Base-by-base conservation (phyloP, 2,329 filamentous ascomycete genomes). In the Sphaerulina musiva region DNA sequence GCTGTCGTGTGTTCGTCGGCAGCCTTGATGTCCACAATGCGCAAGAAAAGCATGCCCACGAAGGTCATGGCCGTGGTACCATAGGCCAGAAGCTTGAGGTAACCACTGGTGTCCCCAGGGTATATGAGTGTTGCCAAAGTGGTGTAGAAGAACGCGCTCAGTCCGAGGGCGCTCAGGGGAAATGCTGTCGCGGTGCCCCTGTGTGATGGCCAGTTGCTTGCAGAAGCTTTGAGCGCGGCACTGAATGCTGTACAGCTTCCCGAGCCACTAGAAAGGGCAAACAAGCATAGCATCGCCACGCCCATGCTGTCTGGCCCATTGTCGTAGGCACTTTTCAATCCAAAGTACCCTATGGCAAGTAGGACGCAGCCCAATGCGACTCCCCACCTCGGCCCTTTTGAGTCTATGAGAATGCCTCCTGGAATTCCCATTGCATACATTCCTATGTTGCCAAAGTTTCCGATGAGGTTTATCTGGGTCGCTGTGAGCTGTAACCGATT, bases 71-170 rank as follows among this genome's bases (percentile, higher is more conserved):
- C 73, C 57, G 85, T 87, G 1, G 92, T 96, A 12, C 90, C 91
- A 59, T 83, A 77, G 3, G 90, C 83, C 40, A 98, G 77, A 29
- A 97, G 75, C 59, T 92, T 76, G 54, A 98, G 78, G 63, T 96
- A 91, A 39, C 81, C 80, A 52, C 86, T 85, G 0, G 90, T 93
- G 64, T 95, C 83, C 39, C 89, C 89, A 2, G 89, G 87, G 67
- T 95, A 91, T 40, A 89, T 75, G 45, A 95, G 68, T 14, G 83
- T 82, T 20, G 89, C 88, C 34, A 95, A 73, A 2, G 85, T 78
- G 0, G 93, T 92, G 74, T 96, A 98, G 76, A 97, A 95, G 73
- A 98, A 93, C 51, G 93, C 93, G 69, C 91, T 96, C 54, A 98
- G 74, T 2, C 93, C 93, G 68, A 97, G 97, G 2, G 89, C 91